Base-by-base conservation (phyloP, 192 early-diverging fungal genomes). In the Coemansia sp. region DNA sequence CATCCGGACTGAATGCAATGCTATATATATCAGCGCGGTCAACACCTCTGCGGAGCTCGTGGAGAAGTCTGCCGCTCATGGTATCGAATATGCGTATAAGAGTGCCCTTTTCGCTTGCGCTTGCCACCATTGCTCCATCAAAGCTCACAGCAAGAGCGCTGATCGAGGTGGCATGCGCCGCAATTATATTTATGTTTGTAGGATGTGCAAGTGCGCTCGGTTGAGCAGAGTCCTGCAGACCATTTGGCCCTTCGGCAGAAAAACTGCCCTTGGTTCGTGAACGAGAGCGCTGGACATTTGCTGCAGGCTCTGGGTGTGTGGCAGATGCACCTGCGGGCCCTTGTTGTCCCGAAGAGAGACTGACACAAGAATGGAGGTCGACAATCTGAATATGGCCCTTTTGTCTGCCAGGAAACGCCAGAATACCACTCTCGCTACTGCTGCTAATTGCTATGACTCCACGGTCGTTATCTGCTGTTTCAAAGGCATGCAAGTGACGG, bases 61-160 rank as follows among this genome's bases (percentile, higher is more conserved):
- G 85, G 40, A 94, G 67, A 20, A 95, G 85, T 17, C 86, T 81
- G 32, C 92, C 88, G 8, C 88, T 88, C 50, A 84, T 68, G 0
- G 90, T 88, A 70, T 94, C 88, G 65, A 92, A 98, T 14, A 98
- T 91, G 16, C 96, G 85, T 48, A 98, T 90, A 14, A 98, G 83
- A 4, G 96, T 98, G 38, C 95, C 96, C 70, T 92, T 94, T 41
- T 93, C 91, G 50, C 89, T 92, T 20, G 95, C 90, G 44, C 91
- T 90, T 40, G 94, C 95, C 40, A 95, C 86, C 75, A 91, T 91
- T 25, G 83, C 76, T 43, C 94, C 95, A 51, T 91, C 87, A 14
- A 77, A 69, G 32, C 93, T 95, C 41, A 95, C 74, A 3, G 93
- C 90, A 14, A 98, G 77, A 50, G 87, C 90, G 65, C 91, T 89